phyloP scores from a whole-genome alignment of 2,329 filamentous ascomycete species.

The Trichophyton rubrum region DNA sequence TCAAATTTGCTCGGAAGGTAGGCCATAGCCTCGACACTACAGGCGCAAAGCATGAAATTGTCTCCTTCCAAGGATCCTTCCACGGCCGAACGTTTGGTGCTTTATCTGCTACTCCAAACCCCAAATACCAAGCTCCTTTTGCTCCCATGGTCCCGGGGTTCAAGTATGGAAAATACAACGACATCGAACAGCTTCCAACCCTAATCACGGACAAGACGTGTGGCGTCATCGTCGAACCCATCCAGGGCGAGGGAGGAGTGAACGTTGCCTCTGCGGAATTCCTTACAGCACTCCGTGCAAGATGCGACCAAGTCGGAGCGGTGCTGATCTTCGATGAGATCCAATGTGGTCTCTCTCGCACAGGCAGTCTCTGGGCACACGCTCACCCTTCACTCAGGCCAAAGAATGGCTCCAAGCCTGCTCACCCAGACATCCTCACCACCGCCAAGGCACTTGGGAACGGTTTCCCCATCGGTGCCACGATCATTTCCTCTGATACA shows the following conservation, averaged over 20 bases:
- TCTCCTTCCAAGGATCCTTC: conserved; percentile 86
- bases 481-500: conserved; percentile 48
- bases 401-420: conserved; percentile 41
- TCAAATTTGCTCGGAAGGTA: conserved; percentile 91
- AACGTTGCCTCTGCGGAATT: conserved; percentile 74
- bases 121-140: conserved; percentile 94
- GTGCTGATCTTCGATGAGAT: conserved; percentile 95
- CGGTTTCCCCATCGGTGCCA: conserved; percentile 87
- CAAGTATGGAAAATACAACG: conserved; percentile 73
- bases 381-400: conserved; percentile 47
- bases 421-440: conserved; percentile 87
- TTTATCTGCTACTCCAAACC: conserved; percentile 90
- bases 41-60: conserved; percentile 65
- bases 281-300: conserved; percentile 64
- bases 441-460: conserved; percentile 95
- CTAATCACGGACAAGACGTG: conserved; percentile 78
- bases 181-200: conserved; percentile 56
- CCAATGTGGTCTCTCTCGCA: conserved; percentile 81
- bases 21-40: conserved; percentile 63
- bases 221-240: conserved; percentile 90
- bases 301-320: conserved; percentile 77
- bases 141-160: conserved; percentile 92
- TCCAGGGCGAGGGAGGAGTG: conserved; percentile 92
- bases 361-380: conserved; percentile 85
- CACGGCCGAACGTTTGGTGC: conserved; percentile 94